Conservation (phyloP, 306 rosid species). For the Rosa lucieae region DNA sequence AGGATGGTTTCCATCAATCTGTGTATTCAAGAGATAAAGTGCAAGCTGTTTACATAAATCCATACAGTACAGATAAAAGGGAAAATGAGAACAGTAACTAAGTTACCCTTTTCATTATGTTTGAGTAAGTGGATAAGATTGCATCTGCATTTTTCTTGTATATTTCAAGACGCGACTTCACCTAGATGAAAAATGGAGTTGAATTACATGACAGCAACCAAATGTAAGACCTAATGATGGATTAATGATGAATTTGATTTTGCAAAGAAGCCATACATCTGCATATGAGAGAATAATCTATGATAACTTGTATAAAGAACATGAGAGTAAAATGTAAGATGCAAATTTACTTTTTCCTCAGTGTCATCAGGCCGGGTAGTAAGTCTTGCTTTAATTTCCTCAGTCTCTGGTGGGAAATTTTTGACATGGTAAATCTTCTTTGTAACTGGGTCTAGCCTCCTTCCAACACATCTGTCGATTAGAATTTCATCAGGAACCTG, state of each 20-base stretch:
- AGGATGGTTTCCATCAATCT: constrained; percentile 79
- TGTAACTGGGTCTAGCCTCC: constrained; percentile 87
- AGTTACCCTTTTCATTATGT: constrained; percentile 65
- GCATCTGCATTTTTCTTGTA: constrained; percentile 83
- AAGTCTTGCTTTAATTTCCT: constrained; percentile 76
- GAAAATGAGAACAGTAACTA: constrained; percentile 9
- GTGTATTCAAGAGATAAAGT: constrained; percentile 25
- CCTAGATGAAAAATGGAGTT: constrained; percentile 40
- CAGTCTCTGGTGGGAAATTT: constrained; percentile 66
- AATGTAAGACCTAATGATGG: neutral
- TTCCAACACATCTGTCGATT: constrained; percentile 94
- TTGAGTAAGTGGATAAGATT: constrained; percentile 57
- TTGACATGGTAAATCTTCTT: constrained; percentile 80
- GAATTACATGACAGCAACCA: constrained; percentile 4
- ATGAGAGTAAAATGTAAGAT: neutral
- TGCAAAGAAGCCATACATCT: neutral
- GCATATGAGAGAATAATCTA: neutral
- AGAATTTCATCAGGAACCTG: constrained; percentile 99
- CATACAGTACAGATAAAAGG: constrained; percentile 11
- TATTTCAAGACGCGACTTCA: constrained; percentile 70
- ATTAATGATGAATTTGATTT: neutral
- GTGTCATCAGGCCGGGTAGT: constrained; percentile 80
- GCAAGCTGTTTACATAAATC: constrained; percentile 15
- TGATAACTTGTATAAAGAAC: neutral
- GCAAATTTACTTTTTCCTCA: constrained; percentile 60